These are phyloP conservation scores for Epichloe uncinata DNA, from an alignment of 2,329 filamentous ascomycete genomes.

Conservation along the genomic window DNA sequence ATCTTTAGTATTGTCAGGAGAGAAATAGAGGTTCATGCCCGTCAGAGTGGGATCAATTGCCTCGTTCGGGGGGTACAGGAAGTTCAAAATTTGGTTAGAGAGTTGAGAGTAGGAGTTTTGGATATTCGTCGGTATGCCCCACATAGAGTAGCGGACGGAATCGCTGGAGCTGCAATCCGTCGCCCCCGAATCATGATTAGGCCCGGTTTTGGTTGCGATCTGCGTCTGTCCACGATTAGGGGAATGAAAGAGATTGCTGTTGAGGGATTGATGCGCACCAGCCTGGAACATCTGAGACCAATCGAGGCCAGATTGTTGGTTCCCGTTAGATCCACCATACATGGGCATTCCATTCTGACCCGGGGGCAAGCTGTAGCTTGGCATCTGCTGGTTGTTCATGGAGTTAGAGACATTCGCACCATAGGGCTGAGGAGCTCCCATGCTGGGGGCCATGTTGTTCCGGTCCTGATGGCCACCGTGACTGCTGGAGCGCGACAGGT, in stretches of 20 bases:
- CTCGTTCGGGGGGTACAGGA: constrained; percentile 37
- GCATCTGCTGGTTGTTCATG: constrained; percentile 53
- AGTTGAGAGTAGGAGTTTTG: constrained; percentile 40
- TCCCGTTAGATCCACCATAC: constrained; percentile 46
- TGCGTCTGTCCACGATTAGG: constrained; percentile 56
- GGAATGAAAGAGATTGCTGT: constrained; percentile 37
- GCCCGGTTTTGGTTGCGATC: constrained; percentile 56
- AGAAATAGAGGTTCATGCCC: constrained; percentile 48
- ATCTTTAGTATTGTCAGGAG: constrained; percentile 54
- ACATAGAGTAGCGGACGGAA: constrained; percentile 35
- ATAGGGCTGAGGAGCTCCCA: constrained; percentile 41
- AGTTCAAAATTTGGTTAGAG: constrained; percentile 42
- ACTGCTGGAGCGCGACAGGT: constrained; percentile 48
- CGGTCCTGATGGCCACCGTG: constrained; percentile 43
- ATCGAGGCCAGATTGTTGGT: constrained; percentile 52
- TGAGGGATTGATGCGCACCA: constrained; percentile 53
- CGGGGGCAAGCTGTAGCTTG: constrained; percentile 51
- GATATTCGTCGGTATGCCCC: constrained; percentile 32
- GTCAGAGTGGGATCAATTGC: constrained; percentile 38
- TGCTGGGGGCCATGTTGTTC: constrained; percentile 39
- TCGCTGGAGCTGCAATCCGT: constrained; percentile 32
- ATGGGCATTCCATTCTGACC: constrained; percentile 51
- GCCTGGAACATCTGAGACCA: constrained; percentile 70
- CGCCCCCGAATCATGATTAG: constrained; percentile 39
- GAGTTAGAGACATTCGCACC: constrained; percentile 42